These are phyloP conservation scores for Staphylotrichum tortipilum DNA, from an alignment of 495 filamentous ascomycete species.

Conservation along the genomic window DNA sequence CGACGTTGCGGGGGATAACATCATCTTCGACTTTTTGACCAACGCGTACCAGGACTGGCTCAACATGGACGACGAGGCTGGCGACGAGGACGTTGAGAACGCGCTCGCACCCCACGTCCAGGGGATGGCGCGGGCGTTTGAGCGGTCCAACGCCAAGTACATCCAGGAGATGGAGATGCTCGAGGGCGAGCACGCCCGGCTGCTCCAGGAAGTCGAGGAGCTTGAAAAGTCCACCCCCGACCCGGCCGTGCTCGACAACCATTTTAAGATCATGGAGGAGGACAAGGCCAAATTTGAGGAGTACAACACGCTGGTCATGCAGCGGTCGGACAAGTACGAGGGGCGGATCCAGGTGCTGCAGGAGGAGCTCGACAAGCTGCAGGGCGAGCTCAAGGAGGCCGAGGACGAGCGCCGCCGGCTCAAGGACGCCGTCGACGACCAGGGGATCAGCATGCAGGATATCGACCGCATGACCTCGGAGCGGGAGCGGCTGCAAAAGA, in stretches of 20 bases:
- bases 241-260: slow-evolving; percentile 69
- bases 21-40: slow-evolving; percentile 86
- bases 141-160: slow-evolving; percentile 69
- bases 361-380: slow-evolving; percentile 69
- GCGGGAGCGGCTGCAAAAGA: slow-evolving; percentile 80
- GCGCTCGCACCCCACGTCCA: slow-evolving; percentile 75
- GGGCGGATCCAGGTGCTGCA: slow-evolving; percentile 64
- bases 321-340: slow-evolving; percentile 77
- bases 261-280: slow-evolving; percentile 78
- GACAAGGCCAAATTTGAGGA: slow-evolving; percentile 88
- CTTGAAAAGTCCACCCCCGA: slow-evolving; percentile 77
- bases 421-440: slow-evolving; percentile 76
- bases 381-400: slow-evolving; percentile 64
- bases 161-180: slow-evolving; percentile 71
- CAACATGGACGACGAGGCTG: slow-evolving; percentile 74
- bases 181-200: slow-evolving; percentile 68
- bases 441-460: slow-evolving; percentile 90
- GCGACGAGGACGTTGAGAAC: slow-evolving; percentile 68
- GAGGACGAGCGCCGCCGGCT: slow-evolving; percentile 73
- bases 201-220: slow-evolving; percentile 78
- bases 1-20: slow-evolving; percentile 78
- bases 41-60: slow-evolving; percentile 90
- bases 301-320: slow-evolving; percentile 73
- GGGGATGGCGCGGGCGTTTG: slow-evolving; percentile 83
- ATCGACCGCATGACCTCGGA: slow-evolving; percentile 98